Base-by-base conservation (phyloP, 2,329 filamentous ascomycete genomes). In the Aspergillus sp. region DNA sequence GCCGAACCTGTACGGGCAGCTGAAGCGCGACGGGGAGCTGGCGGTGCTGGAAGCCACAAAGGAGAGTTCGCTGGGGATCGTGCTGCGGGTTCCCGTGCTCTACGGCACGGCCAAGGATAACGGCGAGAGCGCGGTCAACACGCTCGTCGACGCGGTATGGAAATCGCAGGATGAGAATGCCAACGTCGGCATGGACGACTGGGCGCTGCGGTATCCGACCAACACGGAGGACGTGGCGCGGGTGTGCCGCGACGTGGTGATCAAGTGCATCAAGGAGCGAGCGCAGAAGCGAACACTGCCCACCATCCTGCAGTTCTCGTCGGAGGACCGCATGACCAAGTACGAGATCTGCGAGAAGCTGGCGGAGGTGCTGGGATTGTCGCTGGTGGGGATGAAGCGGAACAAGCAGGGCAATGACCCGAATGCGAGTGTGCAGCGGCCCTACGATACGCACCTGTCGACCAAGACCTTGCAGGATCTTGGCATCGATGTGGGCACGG, bases 391-490 rank as follows among this genome's bases (percentile, higher is more conserved):
- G 7, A 88, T 96, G 74, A 82, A 85, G 68, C 60, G 67, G 10
- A 89, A 91, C 68, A 84, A 86, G 24, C 82, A 90, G 68, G 89
- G 89, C 42, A 90, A 90, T 72, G 88, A 91, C 64, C 86, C 88
- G 6, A 87, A 85, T 62, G 85, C 88, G 49, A 82, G 83, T 22
- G 90, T 92, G 0, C 86, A 92, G 77, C 83, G 92, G 63, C 92
- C 93, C 12, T 96, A 91, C 71, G 92, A 96, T 76, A 94, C 90
- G 67, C 92, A 96, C 75, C 80, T 97, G 50, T 92, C 90, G 68
- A 96, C 90, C 9, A 85, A 84, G 75, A 85, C 81, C 45, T 77
- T 96, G 64, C 85, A 85, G 73, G 86, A 91, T 14, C 72, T 96
- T 62, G 91, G 86, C 0, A 90, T 96, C 63, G 84, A 90, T 69